Evolutionary conservation across 768 basidiomycete species (phyloP), one percentile per base, ranked within the genome.

Genomic region (Brasilioporus rufonigricans): DNA sequence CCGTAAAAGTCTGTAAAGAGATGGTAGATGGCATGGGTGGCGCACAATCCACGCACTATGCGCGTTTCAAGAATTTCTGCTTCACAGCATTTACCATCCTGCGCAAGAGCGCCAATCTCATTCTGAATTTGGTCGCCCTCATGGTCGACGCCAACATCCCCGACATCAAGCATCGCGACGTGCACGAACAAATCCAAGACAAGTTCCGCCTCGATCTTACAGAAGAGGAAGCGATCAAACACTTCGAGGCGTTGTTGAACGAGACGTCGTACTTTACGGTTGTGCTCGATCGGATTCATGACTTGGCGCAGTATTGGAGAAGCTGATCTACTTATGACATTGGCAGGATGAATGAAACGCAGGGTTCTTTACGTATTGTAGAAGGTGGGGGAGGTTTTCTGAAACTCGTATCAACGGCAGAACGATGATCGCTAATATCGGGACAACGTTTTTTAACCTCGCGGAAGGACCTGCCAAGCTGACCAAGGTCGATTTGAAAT

Each of bases 21-120:
- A 99, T 98, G 97, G 93, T 98, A 0, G 97, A 99, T 68, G 96
- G 91, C 12, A 96, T 99, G 94, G 97, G 97, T n/a, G 96, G 97
- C 12, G 86, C 91, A 1, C 84, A 90, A 64, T 96, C 94, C 7
- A 82, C 89, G n/a, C 96, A 98, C 69, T 98, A 98, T 71, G 83
- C 86, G 24, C 87, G 95, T 29, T 99, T 99, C 84, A 94, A 98
- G 72, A 89, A 85, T 62, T 89, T 94, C 60, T 97, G 93, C 70
- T 96, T 95, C 72, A 98, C 96, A n/a, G 97, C 93, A 1, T 98
- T 98, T 74, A 91, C 89, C 50, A 93, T 92, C 65, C 81, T 98
- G 52, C 85, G 96, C 61, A 98, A 98, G 78, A 94, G 91, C 66
- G 93, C 96, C 39, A 98, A 98, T 75, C 83, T 99, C 46, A 95